Percentiles rank a stretch among this genome's conserved stretches.
These are phyloP conservation scores for Auriculariales sp. DNA, from an alignment of 768 basidiomycete genomes.

Conservation along the genomic window DNA sequence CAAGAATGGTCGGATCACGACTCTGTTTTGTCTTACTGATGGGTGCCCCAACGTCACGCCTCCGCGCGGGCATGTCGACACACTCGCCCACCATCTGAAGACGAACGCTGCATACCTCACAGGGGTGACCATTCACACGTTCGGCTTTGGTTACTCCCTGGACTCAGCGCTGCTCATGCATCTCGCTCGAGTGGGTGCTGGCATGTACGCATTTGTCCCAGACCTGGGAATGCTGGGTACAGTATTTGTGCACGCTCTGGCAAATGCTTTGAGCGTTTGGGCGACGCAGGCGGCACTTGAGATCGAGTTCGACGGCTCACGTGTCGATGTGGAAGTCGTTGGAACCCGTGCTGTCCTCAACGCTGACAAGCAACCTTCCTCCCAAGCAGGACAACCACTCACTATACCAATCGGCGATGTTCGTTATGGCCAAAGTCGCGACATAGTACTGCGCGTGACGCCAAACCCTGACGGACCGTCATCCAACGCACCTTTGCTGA, in stretches of 20 bases:
- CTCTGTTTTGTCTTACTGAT: slow-evolving; percentile 9
- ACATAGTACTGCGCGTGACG: not conserved
- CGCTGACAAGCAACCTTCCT: no score
- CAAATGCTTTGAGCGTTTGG: slow-evolving; percentile 8
- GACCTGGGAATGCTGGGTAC: slow-evolving; percentile 10
- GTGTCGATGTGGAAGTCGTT: not conserved
- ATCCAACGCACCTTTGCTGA: not conserved
- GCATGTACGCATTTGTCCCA: slow-evolving; percentile 4
- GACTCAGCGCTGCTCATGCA: slow-evolving; percentile 8
- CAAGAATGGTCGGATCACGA: slow-evolving; percentile 2
- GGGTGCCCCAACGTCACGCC: slow-evolving; percentile 8
- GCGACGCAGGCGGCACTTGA: slow-evolving; percentile 1
- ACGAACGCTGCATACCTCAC: slow-evolving; percentile 5
- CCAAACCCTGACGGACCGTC: not conserved
- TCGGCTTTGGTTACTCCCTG: slow-evolving; percentile 9
- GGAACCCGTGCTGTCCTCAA: not conserved
- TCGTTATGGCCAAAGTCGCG: slow-evolving; percentile 1
- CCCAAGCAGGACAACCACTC: no score
- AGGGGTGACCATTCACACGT: slow-evolving; percentile 8
- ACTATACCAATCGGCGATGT: slow-evolving; percentile 2
- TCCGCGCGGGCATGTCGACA: slow-evolving; percentile 8
- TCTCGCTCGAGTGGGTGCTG: slow-evolving; percentile 5
- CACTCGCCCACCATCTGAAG: slow-evolving; percentile 8
- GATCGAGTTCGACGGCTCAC: slow-evolving; percentile 4
- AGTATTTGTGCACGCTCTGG: slow-evolving; percentile 9